Evolutionary conservation across 257 asterid genomes (phyloP).

Genomic region (Solanum sitiens): DNA sequence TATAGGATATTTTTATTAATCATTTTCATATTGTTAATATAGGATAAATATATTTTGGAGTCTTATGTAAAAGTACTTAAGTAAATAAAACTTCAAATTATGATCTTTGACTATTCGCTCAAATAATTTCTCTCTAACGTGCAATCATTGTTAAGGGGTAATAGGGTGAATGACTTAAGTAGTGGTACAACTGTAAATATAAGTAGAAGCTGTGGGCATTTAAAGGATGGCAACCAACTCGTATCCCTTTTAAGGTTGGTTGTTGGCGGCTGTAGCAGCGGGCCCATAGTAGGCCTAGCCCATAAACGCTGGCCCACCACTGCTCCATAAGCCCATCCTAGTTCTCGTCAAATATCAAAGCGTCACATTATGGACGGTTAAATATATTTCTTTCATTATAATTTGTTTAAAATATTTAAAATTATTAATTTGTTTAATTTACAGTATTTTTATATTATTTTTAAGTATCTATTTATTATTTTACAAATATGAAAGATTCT

Average conservation of each 20-base stretch:
- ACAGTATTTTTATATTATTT: too few relatives aligned
- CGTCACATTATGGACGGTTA: neutral
- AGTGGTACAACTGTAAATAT: neutral
- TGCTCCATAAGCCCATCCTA: neutral
- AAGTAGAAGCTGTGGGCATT: neutral
- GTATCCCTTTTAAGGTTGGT: neutral
- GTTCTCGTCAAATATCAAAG: neutral
- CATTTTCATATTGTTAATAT: neutral
- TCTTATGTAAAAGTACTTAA: neutral
- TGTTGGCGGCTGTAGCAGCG: neutral
- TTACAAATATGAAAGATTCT: neutral
- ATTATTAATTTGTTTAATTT: too few relatives aligned
- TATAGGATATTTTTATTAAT: neutral
- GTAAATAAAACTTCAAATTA: neutral
- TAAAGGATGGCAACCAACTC: neutral
- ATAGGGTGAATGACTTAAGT: neutral
- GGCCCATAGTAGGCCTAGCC: neutral
- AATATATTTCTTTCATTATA: too few relatives aligned
- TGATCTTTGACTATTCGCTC: neutral
- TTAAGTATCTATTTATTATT: too few relatives aligned
- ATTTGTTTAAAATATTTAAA: too few relatives aligned
- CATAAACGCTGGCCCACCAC: neutral
- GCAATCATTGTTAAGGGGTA: neutral
- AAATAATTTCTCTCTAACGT: neutral
- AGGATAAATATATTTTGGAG: neutral